Base-by-base conservation (phyloP, 257 asterid genomes). In the Linaria vulgaris region DNA sequence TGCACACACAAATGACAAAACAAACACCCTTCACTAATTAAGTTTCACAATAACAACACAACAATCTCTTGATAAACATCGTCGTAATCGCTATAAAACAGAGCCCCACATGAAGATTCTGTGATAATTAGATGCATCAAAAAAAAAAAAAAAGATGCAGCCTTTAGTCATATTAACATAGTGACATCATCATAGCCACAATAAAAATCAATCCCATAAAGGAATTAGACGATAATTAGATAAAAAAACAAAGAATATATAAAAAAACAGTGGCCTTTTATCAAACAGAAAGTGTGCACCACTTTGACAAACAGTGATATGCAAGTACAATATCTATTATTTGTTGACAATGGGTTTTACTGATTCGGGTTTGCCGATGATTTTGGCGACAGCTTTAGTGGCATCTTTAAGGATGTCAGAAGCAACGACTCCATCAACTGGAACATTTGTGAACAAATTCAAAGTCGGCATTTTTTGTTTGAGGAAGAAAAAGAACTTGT, bases 331-430 rank as follows among this genome's bases (percentile, higher is more conserved):
- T n/a, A n/a, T n/a, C n/a, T n/a, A n/a, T n/a, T n/a, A n/a, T n/a
- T n/a, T n/a, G n/a, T n/a, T n/a, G n/a, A 27, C 34, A n/a, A 12
- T 53, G 37, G 57, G 44, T 73, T 69, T 71, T 64, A 91, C 98
- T 0, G 98, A 89, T 73, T 92, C 97, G 5, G 99, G 97, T 69
- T 89, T 92, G 75, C 95, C 95, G 46, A 92, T 81, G 73, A 81
- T 89, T 68, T 82, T 89, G 60, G 97, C 90, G 49, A 92, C 97
- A 16, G 99, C 97, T 83, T 89, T 92, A 31, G 97, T 85, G 30
- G 97, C 96, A 80, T 92, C 97, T 66, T 82, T 85, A 60, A 92
- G 96, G 63, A 92, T 85, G 63, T 92, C 97, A 41, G 99, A 92
- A 61, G 94, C 97, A 20, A 87, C 85, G 10, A 92, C 97, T 3